Evolutionary conservation across 1,139 yeast species (phyloP).

Genomic region (Hanseniaspora uvarum): DNA sequence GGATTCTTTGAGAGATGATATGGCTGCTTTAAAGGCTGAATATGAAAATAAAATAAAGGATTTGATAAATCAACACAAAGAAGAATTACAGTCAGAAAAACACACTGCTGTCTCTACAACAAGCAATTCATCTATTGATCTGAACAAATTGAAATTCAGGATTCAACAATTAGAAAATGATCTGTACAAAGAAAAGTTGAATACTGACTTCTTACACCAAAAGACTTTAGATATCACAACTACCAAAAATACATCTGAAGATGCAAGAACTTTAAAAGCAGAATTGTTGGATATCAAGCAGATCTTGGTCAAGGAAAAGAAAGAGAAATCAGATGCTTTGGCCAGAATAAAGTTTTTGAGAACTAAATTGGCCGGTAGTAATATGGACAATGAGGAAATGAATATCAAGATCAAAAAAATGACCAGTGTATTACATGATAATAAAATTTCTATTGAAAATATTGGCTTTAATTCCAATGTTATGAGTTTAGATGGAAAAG

Average conservation of each 20-base stretch:
- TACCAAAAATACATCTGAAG: neutral
- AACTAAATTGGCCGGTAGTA: slow-evolving; percentile 44
- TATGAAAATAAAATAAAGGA: slow-evolving; percentile 22
- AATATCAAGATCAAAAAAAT: slow-evolving; percentile 36
- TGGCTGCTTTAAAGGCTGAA: slow-evolving; percentile 25
- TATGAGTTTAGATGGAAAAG: slow-evolving; percentile 20
- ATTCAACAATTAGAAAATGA: slow-evolving; percentile 28
- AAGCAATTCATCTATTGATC: neutral
- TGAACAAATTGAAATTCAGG: slow-evolving; percentile 20
- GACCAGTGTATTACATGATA: slow-evolving; percentile 28
- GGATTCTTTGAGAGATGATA: slow-evolving; percentile 27
- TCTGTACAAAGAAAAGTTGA: slow-evolving; percentile 26
- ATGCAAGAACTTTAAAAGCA: slow-evolving; percentile 15
- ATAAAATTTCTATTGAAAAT: slow-evolving; percentile 18
- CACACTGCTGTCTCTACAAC: neutral
- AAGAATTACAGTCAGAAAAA: slow-evolving; percentile 1
- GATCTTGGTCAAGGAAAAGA: slow-evolving; percentile 39
- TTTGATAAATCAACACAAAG: slow-evolving; percentile 17
- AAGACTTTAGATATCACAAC: slow-evolving; percentile 19
- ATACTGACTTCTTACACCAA: slow-evolving; percentile 26
- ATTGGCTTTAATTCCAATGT: slow-evolving; percentile 19
- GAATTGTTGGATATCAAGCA: slow-evolving; percentile 11
- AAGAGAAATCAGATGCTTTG: slow-evolving; percentile 44
- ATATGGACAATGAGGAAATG: slow-evolving; percentile 42
- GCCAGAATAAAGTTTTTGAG: slow-evolving; percentile 53